Evolutionary conservation across 345 rosid species (phyloP).

Genomic region (Pistacia integerrima): DNA sequence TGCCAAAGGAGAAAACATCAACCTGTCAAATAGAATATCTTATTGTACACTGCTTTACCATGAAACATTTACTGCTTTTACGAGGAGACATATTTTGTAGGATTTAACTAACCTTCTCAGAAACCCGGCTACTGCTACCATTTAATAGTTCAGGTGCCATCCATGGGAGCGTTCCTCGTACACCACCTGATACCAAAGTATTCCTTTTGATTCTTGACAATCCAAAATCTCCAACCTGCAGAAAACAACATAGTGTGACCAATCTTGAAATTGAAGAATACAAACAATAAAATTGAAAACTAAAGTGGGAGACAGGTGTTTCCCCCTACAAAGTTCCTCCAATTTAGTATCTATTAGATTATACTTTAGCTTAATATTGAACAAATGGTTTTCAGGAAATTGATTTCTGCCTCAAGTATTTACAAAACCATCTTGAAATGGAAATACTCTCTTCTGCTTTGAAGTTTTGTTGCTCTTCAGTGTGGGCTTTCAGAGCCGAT

Average conservation of each 20-base stretch:
- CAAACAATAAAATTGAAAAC: neutral
- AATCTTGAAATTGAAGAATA: constrained; percentile 10
- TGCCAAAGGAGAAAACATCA: constrained; percentile 76
- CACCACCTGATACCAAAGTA: constrained; percentile 72
- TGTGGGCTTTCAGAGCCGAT: neutral
- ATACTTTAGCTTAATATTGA: neutral
- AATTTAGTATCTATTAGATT: neutral
- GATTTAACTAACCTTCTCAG: constrained; percentile 53
- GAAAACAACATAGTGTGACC: neutral
- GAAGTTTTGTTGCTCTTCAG: constrained; percentile 1
- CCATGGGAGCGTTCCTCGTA: constrained; percentile 77
- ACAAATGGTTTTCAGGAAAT: constrained; percentile 1
- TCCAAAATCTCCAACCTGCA: constrained; percentile 75
- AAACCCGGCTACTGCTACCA: constrained; percentile 66
- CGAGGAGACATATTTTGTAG: neutral
- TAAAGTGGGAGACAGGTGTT: neutral
- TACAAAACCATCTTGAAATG: neutral
- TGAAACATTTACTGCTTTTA: neutral
- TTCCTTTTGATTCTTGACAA: constrained; percentile 68
- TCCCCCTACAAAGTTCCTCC: neutral
- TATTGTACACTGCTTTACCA: constrained; percentile 1
- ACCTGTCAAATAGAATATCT: constrained; percentile 33
- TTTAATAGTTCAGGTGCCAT: constrained; percentile 73
- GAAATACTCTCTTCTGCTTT: constrained; percentile 5
- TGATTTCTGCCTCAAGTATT: neutral